Evolutionary conservation across 352 stramenopile genomes (phyloP), one percentile per base, ranked within the genome.

Genomic region (Pythium phragmiticola): DNA sequence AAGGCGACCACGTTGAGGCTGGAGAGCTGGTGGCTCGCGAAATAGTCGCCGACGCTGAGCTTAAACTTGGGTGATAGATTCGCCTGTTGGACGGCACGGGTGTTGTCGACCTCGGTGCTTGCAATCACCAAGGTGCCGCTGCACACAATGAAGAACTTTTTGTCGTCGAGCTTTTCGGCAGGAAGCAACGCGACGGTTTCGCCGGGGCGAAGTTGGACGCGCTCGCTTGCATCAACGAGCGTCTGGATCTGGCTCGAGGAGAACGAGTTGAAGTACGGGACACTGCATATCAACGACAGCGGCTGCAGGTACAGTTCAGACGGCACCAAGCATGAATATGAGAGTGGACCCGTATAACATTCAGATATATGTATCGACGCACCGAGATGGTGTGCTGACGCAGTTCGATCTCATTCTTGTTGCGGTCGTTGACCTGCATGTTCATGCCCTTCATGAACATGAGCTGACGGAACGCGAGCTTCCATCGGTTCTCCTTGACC

Each of bases 401-500:
- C 3, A 87, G 55, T 67, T 92, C 80, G 52, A 92, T 92, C 60
- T 92, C 84, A 61, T 89, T 90, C 66, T 88, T 88, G 17, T 75
- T 88, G 47, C 78, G 78, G 62, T 84, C 68, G 50, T 89, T 89
- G 48, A 89, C 84, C 59, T 90, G 73, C 78, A 87, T 84, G 60
- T 92, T 88, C 80, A 90, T 90, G 36, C 76, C 66, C 63, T 90
- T 90, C 79, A 92, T 90, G 70, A 92, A 90, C 72, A 89, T 80
- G 41, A 92, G 76, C 59, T 92, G 84, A 12, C 80, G 78, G 50
- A 92, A 87, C 37, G 78, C 78, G 49, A 90, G 74, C 57, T 92
- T 92, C 84, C 80, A 89, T 65, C 77, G 78, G 70, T 83, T 89
- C 60, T 78, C 52, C 47, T 73, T 73, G 19, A 60, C 49, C 46